These are phyloP conservation scores for Candida xiaguanensis DNA, from an alignment of 805 yeast genomes.

Conservation along the genomic window DNA sequence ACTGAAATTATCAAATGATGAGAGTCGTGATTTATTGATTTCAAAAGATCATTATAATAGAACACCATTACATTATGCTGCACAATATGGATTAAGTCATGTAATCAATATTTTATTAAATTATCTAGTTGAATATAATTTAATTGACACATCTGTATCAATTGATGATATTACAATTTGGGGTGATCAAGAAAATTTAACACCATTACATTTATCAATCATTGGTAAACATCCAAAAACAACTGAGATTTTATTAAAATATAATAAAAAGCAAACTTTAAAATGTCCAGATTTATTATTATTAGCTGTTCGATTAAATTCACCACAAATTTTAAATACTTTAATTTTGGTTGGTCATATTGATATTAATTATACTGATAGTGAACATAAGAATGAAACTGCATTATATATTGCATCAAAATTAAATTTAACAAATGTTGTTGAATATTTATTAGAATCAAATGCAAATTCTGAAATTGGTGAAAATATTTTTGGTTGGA, in stretches of 20 bases:
- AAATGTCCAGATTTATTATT: slow-evolving; percentile 57
- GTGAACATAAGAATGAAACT: slow-evolving; percentile 62
- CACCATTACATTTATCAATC: slow-evolving; percentile 83
- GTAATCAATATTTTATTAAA: slow-evolving; percentile 57
- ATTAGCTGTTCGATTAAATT: slow-evolving; percentile 65
- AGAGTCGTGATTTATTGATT: slow-evolving; percentile 34
- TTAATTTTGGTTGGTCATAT: slow-evolving; percentile 56
- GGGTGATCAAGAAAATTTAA: slow-evolving; percentile 76
- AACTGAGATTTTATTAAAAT: slow-evolving; percentile 51
- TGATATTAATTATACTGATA: slow-evolving; percentile 60
- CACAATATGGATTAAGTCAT: slow-evolving; percentile 76
- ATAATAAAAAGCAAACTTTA: slow-evolving; percentile 37
- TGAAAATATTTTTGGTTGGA: slow-evolving; percentile 86
- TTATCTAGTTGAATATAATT: slow-evolving; percentile 55
- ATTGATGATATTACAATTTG: slow-evolving; percentile 56
- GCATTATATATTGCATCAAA: slow-evolving; percentile 80
- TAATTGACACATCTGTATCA: slow-evolving; percentile 44
- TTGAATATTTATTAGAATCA: slow-evolving; percentile 48
- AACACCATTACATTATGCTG: slow-evolving; percentile 86
- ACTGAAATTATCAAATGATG: slow-evolving; percentile 37
- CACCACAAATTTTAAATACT: slow-evolving; percentile 50
- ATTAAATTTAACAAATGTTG: slow-evolving; percentile 51
- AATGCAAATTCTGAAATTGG: slow-evolving; percentile 74
- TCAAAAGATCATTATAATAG: slow-evolving; percentile 73
- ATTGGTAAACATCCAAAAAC: slow-evolving; percentile 81